Conservation (phyloP, 2,329 filamentous ascomycete genomes). For the Ceratocystiopsis sp. region DNA sequence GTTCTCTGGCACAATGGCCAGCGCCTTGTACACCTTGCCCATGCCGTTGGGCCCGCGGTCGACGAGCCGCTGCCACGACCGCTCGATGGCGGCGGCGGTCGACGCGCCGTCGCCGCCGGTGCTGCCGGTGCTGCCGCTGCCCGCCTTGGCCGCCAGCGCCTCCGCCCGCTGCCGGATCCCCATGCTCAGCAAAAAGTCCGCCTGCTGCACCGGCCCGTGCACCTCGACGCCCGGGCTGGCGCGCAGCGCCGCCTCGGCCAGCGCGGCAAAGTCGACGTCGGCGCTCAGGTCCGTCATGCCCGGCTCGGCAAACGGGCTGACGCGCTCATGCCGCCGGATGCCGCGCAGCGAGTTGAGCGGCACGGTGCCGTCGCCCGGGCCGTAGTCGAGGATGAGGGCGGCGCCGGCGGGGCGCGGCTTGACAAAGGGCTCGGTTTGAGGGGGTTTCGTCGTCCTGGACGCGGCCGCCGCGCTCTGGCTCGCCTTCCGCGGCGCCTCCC, state of each 20-base stretch:
- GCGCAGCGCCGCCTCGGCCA: constrained; percentile 65
- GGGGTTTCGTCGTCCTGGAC: too few species aligned
- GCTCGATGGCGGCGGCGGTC: constrained; percentile 45
- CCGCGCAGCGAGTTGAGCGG: constrained; percentile 83
- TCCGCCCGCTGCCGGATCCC: constrained; percentile 66
- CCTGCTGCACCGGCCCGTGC: constrained; percentile 81
- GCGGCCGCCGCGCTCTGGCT: too few species aligned
- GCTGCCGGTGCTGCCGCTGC: constrained; percentile 19
- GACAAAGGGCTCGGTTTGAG: neutral
- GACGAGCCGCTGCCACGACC: constrained; percentile 66
- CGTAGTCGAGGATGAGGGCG: constrained; percentile 92
- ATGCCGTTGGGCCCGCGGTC: constrained; percentile 71
- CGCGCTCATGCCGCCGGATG: constrained; percentile 58
- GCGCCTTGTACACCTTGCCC: constrained; percentile 86
- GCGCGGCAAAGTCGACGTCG: constrained; percentile 80
- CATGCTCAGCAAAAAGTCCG: constrained; percentile 60
- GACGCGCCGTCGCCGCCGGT: constrained; percentile 21
- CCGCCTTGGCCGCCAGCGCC: constrained; percentile 37
- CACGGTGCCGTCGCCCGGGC: constrained; percentile 51
- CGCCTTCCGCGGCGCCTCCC: constrained; percentile 21
- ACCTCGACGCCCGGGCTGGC: constrained; percentile 73
- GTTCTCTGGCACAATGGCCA: constrained; percentile 79
- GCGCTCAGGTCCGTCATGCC: constrained; percentile 78
- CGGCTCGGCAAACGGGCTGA: constrained; percentile 64
- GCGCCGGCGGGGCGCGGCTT: constrained; percentile 59